Evolutionary conservation across 345 rosid genomes (phyloP).

Genomic region (Raphanus raphanistrum): DNA sequence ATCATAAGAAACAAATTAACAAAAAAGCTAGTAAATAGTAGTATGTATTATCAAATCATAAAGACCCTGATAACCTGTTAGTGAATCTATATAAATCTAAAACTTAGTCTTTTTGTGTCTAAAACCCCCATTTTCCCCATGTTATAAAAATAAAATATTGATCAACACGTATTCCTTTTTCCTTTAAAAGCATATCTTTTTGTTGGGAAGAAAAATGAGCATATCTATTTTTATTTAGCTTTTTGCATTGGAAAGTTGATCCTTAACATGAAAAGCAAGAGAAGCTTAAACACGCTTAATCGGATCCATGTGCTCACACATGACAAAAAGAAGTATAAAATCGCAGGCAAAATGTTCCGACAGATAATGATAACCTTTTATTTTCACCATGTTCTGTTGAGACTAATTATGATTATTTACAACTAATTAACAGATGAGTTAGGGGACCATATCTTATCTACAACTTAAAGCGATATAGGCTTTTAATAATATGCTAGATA

Average conservation of each 20-base stretch:
- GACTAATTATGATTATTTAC: conserved; percentile 1
- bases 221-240: conserved; percentile 7
- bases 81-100: not conserved
- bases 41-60: not conserved
- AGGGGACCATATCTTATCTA: not conserved
- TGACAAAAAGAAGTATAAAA: not conserved
- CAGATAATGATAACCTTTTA: conserved; percentile 29
- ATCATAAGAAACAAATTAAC: not conserved
- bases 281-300: conserved; percentile 37
- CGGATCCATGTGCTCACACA: conserved; percentile 35
- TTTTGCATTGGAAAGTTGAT: conserved; percentile 31
- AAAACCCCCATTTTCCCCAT: not conserved
- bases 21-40: not conserved
- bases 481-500: not conserved
- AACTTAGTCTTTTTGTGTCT: not conserved
- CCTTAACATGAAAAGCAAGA: conserved; percentile 24
- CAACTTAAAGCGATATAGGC: not conserved
- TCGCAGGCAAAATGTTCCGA: conserved; percentile 16
- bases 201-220: conserved; percentile 8
- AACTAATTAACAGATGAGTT: not conserved
- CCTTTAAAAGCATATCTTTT: conserved; percentile 14
- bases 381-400: conserved; percentile 18
- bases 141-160: not conserved
- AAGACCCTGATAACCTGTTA: not conserved
- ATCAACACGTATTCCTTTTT: not conserved